phyloP scores from a whole-genome alignment of 257 asterid genomes.

The Mitragyna speciosa region DNA sequence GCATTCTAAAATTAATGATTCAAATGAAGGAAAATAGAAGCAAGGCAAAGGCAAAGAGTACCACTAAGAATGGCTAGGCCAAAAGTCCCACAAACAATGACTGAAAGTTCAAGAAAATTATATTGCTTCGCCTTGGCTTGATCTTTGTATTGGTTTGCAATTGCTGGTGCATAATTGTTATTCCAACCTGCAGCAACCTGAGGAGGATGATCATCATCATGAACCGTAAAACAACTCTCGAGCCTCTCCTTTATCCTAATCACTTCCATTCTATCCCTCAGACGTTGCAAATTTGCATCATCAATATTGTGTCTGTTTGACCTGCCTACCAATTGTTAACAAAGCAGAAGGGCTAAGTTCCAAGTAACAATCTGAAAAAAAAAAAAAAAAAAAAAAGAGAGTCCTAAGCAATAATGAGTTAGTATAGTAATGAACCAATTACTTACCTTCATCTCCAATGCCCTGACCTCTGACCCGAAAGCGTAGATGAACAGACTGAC shows the following conservation, averaged over 20 bases:
- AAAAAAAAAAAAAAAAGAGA: too few relatives aligned
- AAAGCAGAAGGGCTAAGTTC: background rate
- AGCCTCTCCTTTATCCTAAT: slow-evolving; percentile 44
- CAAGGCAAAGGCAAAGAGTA: slow-evolving; percentile 38
- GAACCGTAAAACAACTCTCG: slow-evolving; percentile 31
- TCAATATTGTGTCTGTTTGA: slow-evolving; percentile 31
- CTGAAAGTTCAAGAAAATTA: slow-evolving; percentile 27
- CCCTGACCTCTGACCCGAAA: slow-evolving; percentile 35
- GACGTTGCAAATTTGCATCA: slow-evolving; percentile 38
- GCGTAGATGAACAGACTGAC: background rate
- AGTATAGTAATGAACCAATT: background rate
- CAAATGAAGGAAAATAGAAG: slow-evolving; percentile 44
- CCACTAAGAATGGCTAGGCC: slow-evolving; percentile 45
- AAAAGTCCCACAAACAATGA: slow-evolving; percentile 34
- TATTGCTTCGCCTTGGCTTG: slow-evolving; percentile 9
- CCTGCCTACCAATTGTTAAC: slow-evolving; percentile 27
- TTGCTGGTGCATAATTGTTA: slow-evolving; percentile 11
- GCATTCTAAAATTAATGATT: slow-evolving; percentile 16
- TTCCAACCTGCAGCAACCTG: slow-evolving; percentile 39
- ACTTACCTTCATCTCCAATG: slow-evolving; percentile 39
- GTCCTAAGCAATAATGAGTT: background rate
- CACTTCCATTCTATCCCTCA: slow-evolving; percentile 47
- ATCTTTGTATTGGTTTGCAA: background rate
- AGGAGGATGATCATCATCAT: background rate
- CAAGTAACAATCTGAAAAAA: background rate